These are phyloP conservation scores for Gaertneriomyces semiglobifer DNA, from an alignment of 192 early-diverging fungal genomes.

Conservation along the genomic window DNA sequence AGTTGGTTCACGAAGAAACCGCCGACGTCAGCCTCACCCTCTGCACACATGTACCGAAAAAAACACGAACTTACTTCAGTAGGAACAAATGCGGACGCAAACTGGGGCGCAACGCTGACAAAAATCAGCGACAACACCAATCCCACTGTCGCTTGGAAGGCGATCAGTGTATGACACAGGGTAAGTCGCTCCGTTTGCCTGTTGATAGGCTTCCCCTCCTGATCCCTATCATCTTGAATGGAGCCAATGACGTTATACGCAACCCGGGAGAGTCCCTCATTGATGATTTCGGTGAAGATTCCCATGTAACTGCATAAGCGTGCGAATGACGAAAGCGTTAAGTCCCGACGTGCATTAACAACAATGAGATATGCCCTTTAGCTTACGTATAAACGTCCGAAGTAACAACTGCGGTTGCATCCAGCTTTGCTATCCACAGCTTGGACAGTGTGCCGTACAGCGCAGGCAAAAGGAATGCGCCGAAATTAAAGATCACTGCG, in stretches of 20 bases:
- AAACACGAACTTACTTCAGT: conserved; percentile 5
- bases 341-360: too few relatives aligned
- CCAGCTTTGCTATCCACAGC: conserved; percentile 32
- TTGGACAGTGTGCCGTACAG: conserved; percentile 30
- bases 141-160: conserved; percentile 3
- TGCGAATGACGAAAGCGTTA: too few relatives aligned
- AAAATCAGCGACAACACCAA: conserved; percentile 15
- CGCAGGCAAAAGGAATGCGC: conserved; percentile 24
- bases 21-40: too few relatives aligned
- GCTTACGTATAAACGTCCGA: conserved; percentile 22
- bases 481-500: conserved; percentile 26
- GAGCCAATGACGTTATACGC: conserved; percentile 26
- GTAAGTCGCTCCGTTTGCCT: background rate
- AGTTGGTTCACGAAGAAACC: background rate
- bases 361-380: too few relatives aligned
- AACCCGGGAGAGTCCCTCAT: conserved; percentile 30
- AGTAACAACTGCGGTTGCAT: conserved; percentile 26
- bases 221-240: background rate
- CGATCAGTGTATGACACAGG: conserved; percentile 8
- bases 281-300: conserved; percentile 30
- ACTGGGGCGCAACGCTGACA: conserved; percentile 12
- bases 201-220: background rate
- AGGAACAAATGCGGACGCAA: conserved; percentile 29
- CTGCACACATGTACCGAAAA: too few relatives aligned
- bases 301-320: conserved; percentile 5